Percentiles rank a stretch among this genome's conserved stretches.
Conservation (phyloP, 768 basidiomycete species). For the Serpula lacrymans region DNA sequence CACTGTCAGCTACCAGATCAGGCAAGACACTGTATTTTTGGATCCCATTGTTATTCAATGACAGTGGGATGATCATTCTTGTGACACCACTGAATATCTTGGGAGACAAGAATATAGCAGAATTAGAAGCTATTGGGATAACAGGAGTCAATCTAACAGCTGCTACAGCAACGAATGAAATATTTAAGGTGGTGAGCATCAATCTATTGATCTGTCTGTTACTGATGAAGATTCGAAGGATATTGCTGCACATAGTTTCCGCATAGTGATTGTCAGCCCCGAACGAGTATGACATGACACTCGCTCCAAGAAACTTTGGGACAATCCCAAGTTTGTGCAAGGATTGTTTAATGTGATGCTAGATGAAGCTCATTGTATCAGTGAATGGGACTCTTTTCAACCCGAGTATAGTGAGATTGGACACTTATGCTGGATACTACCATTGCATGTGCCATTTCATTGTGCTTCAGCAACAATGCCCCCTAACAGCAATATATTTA, state of each 20-base stretch:
- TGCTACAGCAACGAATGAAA: not conserved
- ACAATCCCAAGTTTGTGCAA: too few relatives aligned
- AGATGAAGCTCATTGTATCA: conserved; percentile 18
- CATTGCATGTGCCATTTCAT: conserved; percentile 10
- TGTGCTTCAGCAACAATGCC: conserved; percentile 15
- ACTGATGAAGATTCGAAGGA: conserved; percentile 11
- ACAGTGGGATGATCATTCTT: conserved; percentile 1
- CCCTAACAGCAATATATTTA: too few relatives aligned
- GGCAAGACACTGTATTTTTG: conserved; percentile 4
- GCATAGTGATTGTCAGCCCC: conserved; percentile 25
- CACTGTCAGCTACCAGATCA: too few relatives aligned
- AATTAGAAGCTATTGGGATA: not conserved
- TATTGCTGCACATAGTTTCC: conserved; percentile 20
- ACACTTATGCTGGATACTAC: conserved; percentile 10
- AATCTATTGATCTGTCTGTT: not conserved
- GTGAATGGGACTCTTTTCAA: conserved; percentile 15
- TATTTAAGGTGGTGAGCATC: too few relatives aligned
- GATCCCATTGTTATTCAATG: conserved; percentile 5
- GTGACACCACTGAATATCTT: conserved; percentile 3
- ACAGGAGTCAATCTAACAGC: not conserved
- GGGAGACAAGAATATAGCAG: not conserved
- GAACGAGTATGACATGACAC: conserved; percentile 19
- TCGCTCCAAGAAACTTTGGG: conserved; percentile 12
- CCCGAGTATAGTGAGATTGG: conserved; percentile 12
- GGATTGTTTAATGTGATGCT: conserved; percentile 27